Conservation (phyloP, 108 stramenopile genomes). For the Cyclostephanos invisitatus region DNA sequence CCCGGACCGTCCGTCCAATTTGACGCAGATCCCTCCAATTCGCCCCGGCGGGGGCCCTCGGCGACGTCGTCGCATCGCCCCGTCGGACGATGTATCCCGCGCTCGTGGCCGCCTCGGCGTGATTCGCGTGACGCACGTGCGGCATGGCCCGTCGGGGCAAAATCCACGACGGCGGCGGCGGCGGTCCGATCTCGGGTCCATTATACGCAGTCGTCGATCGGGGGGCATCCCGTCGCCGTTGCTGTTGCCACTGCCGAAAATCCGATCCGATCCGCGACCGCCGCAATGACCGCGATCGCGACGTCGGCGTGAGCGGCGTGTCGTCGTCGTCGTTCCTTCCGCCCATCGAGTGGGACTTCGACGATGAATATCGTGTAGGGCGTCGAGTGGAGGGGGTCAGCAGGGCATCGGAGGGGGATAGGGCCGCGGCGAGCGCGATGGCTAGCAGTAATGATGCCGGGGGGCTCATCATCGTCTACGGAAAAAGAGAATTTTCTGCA, state of each 20-base stretch:
- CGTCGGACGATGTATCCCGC: constrained; percentile 43
- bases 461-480: constrained; percentile 1
- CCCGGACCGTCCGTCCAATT: constrained; percentile 3
- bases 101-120: constrained; percentile 31
- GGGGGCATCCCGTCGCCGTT: neutral
- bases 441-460: neutral
- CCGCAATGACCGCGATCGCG: neutral
- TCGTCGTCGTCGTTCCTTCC: neutral
- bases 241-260: neutral
- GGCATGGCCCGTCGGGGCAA: constrained; percentile 38
- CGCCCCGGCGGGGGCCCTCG: neutral
- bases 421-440: constrained; percentile 2
- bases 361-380: neutral
- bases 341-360: neutral
- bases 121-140: constrained; percentile 21
- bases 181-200: neutral
- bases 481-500: too few relatives aligned
- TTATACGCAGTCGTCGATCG: neutral
- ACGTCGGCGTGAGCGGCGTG: neutral
- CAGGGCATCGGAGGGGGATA: constrained; percentile 4
- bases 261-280: neutral
- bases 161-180: constrained; percentile 9
- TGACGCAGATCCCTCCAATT: neutral
- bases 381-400: neutral
- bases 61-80: neutral